Evolutionary conservation across 23 red algal species (phyloP), one percentile per base, ranked within the genome.

Genomic region (Pyropia yezoensis): DNA sequence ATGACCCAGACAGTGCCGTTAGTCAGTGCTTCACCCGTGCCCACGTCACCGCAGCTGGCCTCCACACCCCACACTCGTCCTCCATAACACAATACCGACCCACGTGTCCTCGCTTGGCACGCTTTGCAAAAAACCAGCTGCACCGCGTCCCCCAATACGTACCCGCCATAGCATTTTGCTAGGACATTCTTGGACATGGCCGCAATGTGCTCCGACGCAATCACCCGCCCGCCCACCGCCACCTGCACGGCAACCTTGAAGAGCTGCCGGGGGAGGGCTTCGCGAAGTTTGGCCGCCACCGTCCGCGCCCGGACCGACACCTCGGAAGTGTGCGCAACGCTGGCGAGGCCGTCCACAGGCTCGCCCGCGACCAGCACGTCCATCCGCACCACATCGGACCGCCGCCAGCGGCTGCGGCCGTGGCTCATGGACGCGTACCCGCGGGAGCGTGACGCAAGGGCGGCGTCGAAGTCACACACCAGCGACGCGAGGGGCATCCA

Each of bases 161-260:
- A 71, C 39, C 89, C 89, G 59, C 89, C 89, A 52, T 95, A 95
- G 49, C 89, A 95, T 59, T 95, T 95, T 0, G 89, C 89, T 1
- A 77, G 68, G 1, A 95, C 89, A 71, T 95, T 78, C 66, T 63
- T 65, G 21, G 29, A 21, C 49, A 64, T 28, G 21, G 33, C 24
- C 66, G 12, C 50, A 30, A 96, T 83, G 55, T 83, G 84, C 54
- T 88, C 71, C 16, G 74, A 82, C 9, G 91, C 91, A 27, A 96
- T 59, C 19, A 88, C 71, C 59, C 80, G 65, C 0, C 61, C 61
- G 27, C 91, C 79, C 5, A 96, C 76, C 50, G 84, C 59, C 13
- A 82, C 91, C 49, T 96, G 91, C 33, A 96, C 72, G 28, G 50
- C 71, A 33, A 96, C 75, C 20, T 96, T 88, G 61, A 96, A 96